Evolutionary conservation across 257 asterid genomes (phyloP).

Genomic region (Orobanche coerulescens): DNA sequence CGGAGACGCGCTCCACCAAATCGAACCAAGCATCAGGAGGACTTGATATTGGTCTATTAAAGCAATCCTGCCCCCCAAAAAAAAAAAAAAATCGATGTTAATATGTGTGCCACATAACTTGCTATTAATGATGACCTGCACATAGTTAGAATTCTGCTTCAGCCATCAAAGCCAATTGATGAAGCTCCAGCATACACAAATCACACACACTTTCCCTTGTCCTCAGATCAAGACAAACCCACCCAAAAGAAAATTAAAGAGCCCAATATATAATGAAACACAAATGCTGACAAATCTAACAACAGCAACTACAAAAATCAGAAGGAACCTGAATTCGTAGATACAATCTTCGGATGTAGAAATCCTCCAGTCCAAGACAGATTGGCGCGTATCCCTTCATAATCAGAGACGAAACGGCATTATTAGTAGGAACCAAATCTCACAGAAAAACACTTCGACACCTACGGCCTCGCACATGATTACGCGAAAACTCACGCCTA

Average conservation of each 20-base stretch:
- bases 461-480: background rate
- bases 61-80: constrained; percentile 89
- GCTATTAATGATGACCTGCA: background rate
- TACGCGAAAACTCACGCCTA: background rate
- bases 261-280: background rate
- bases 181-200: background rate
- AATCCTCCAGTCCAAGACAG: constrained; percentile 98
- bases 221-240: constrained; percentile 9
- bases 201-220: constrained; percentile 5
- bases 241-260: background rate
- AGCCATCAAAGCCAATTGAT: no score
- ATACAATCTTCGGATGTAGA: constrained; percentile 83
- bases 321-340: constrained; percentile 71
- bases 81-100: background rate
- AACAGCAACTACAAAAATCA: background rate
- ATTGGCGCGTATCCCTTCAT: constrained; percentile 96
- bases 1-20: constrained; percentile 92
- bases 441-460: background rate
- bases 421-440: constrained; percentile 12
- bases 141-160: background rate
- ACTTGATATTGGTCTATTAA: constrained; percentile 93
- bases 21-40: constrained; percentile 99
- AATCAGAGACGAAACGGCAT: constrained; percentile 16
- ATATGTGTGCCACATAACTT: constrained; percentile 1
- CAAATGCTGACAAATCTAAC: background rate